Percentiles rank a stretch among this genome's conserved stretches.
These are phyloP conservation scores for Colletotrichum magnum DNA, from an alignment of 2,329 filamentous ascomycete species.

Conservation along the genomic window DNA sequence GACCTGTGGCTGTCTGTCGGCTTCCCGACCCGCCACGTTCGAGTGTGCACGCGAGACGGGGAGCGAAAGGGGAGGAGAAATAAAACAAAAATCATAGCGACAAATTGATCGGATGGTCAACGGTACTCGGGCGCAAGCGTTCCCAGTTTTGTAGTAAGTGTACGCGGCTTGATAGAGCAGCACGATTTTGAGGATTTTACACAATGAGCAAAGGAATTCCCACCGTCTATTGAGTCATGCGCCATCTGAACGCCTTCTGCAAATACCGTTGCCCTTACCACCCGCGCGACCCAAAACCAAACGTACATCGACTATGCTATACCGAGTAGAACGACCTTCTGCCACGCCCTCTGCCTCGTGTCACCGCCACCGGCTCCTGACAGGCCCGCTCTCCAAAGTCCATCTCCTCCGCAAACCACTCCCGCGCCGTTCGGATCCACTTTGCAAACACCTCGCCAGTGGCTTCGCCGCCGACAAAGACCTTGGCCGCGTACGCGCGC, in stretches of 20 bases:
- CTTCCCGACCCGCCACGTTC: too few species aligned
- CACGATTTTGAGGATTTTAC: constrained; percentile 24
- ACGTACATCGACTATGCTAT: neutral
- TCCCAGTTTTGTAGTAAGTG: constrained; percentile 1
- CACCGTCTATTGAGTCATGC: neutral
- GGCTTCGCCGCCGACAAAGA: constrained; percentile 16
- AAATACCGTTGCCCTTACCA: neutral
- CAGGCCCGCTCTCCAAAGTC: constrained; percentile 19
- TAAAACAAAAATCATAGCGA: constrained; percentile 3
- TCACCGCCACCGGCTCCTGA: constrained; percentile 4
- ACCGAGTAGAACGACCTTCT: neutral
- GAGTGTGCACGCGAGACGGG: neutral
- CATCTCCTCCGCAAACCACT: constrained; percentile 1
- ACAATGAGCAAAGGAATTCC: constrained; percentile 4
- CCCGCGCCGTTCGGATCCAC: constrained; percentile 1
- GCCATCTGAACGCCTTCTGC: neutral
- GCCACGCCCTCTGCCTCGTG: neutral
- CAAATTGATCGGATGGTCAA: constrained; percentile 9
- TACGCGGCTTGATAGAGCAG: constrained; percentile 6
- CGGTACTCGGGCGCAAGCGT: constrained; percentile 7
- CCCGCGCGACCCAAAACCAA: neutral
- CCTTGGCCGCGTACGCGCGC: neutral
- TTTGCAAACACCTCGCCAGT: constrained; percentile 7
- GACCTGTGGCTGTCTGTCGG: constrained; percentile 39
- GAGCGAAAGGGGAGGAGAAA: constrained; percentile 1